Evolutionary conservation across 495 filamentous ascomycete species (phyloP).

Genomic region (Podospora tetraspora): DNA sequence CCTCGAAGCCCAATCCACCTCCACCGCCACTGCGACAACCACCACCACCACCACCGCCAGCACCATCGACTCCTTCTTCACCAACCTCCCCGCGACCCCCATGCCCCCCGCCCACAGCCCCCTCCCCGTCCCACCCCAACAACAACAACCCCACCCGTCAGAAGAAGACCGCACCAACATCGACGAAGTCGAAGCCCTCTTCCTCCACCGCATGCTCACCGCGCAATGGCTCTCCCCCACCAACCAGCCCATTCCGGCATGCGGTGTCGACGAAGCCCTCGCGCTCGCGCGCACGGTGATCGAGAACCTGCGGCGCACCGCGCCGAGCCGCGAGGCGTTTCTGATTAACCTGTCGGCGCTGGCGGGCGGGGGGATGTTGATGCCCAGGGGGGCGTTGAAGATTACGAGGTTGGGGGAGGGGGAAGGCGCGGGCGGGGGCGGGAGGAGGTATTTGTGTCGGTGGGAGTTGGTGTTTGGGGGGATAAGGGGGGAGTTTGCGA

Average conservation of each 20-base stretch:
- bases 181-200: conserved; percentile 41
- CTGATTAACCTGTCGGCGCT: conserved; percentile 50
- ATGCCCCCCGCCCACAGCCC: not conserved
- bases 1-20: not conserved
- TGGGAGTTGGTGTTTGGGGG: conserved; percentile 45
- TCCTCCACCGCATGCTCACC: conserved; percentile 38
- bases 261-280: conserved; percentile 43
- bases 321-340: conserved; percentile 43
- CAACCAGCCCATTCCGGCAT: conserved; percentile 27
- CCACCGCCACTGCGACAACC: not conserved
- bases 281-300: conserved; percentile 43
- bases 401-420: conserved; percentile 31
- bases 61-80: not conserved
- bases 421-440: conserved; percentile 15
- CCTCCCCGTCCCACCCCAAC: conserved; percentile 20
- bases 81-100: conserved; percentile 13
- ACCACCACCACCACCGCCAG: not conserved
- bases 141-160: conserved; percentile 13
- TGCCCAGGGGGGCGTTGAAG: conserved; percentile 30
- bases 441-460: conserved; percentile 37
- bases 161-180: conserved; percentile 41
- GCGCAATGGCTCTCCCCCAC: conserved; percentile 43
- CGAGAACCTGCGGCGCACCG: conserved; percentile 38
- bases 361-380: conserved; percentile 42
- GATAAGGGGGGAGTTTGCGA: conserved; percentile 39